A percentile compares a stretch with the other conserved stretches of the same genome.
Conservation (phyloP, 2,329 filamentous ascomycete species). For the Ceratocystis cacaofunesta region DNA sequence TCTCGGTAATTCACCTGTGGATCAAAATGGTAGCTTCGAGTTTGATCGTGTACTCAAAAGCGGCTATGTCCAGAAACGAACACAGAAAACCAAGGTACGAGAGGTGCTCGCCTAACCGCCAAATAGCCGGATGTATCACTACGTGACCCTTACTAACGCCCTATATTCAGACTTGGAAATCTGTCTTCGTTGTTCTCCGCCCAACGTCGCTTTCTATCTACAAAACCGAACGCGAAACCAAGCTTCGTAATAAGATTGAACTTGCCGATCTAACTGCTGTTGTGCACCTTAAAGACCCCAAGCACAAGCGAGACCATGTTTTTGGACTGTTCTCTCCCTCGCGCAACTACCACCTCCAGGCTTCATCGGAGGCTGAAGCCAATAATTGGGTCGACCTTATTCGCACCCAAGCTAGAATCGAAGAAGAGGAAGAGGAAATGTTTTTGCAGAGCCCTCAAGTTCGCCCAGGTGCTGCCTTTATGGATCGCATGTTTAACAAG, state of each 20-base stretch:
- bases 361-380: constrained; percentile 55
- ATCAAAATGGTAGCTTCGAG: constrained; percentile 88
- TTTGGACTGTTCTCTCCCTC: constrained; percentile 88
- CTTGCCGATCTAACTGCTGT: constrained; percentile 85
- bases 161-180: constrained; percentile 62
- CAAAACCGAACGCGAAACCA: constrained; percentile 79
- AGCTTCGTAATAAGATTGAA: constrained; percentile 74
- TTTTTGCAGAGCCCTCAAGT: constrained; percentile 52
- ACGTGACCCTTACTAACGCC: constrained; percentile 18
- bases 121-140: no score
- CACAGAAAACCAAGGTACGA: constrained; percentile 78
- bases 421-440: constrained; percentile 78
- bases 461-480: constrained; percentile 22
- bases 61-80: constrained; percentile 73
- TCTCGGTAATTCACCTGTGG: constrained; percentile 64
- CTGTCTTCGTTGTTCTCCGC: constrained; percentile 74
- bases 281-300: constrained; percentile 74
- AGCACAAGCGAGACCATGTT: constrained; percentile 70
- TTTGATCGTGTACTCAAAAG: constrained; percentile 89
- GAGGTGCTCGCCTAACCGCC: not conserved
- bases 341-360: constrained; percentile 83
- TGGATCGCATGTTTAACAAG: constrained; percentile 16
- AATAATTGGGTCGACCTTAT: constrained; percentile 78
- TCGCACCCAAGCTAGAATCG: constrained; percentile 63
- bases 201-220: constrained; percentile 86